phyloP scores from a whole-genome alignment of 495 filamentous ascomycete genomes.

The Cercophora scortea region DNA sequence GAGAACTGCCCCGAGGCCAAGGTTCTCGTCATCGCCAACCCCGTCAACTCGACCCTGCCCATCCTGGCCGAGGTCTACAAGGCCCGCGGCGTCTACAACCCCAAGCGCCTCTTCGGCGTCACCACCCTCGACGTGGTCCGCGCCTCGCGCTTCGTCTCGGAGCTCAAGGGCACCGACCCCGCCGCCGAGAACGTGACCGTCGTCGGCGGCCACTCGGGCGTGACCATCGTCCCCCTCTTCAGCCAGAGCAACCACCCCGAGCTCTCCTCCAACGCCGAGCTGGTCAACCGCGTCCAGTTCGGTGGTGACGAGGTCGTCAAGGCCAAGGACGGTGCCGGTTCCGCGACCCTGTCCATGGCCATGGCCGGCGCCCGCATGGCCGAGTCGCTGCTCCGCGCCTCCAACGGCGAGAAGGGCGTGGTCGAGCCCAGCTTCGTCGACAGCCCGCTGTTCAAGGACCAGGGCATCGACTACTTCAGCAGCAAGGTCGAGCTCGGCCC shows the following conservation, averaged over 20 bases:
- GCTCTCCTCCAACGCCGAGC: conserved; percentile 65
- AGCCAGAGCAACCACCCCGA: conserved; percentile 85
- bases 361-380: conserved; percentile 97
- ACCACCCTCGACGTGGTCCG: conserved; percentile 98
- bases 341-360: conserved; percentile 97
- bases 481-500: conserved; percentile 90
- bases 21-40: conserved; percentile 96
- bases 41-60: conserved; percentile 98
- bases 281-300: conserved; percentile 95
- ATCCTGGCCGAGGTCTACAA: conserved; percentile 97
- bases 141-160: conserved; percentile 91
- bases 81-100: conserved; percentile 88
- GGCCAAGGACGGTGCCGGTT: conserved; percentile 97
- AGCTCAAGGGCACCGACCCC: conserved; percentile 85
- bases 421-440: conserved; percentile 96
- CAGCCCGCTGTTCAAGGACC: conserved; percentile 93
- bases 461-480: conserved; percentile 93
- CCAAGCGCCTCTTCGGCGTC: conserved; percentile 96
- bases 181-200: conserved; percentile 89
- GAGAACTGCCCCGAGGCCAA: conserved; percentile 86
- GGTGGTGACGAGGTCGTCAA: conserved; percentile 99
- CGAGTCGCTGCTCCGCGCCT: conserved; percentile 85
- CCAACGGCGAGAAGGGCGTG: conserved; percentile 90
- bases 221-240: conserved; percentile 95
- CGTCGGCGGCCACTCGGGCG: conserved; percentile 92